These are phyloP conservation scores for Skeletonema tropicum DNA, from an alignment of 108 stramenopile genomes.

Conservation along the genomic window DNA sequence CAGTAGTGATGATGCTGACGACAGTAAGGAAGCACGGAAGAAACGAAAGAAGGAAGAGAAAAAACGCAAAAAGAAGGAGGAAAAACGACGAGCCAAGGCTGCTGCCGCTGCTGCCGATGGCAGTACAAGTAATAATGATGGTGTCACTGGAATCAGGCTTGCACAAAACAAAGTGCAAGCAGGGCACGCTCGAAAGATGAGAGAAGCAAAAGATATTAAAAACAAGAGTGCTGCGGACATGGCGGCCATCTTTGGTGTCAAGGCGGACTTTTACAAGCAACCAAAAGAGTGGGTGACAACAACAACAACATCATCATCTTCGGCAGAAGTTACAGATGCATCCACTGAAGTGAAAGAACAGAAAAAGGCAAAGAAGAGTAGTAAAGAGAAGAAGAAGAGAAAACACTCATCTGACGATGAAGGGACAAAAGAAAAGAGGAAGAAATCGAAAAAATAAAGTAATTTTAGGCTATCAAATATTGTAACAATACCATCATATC, in stretches of 20 bases:
- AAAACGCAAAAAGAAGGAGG: slow-evolving; percentile 48
- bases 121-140: neutral
- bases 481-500: neutral
- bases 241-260: slow-evolving; percentile 85
- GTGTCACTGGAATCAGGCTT: slow-evolving; percentile 28
- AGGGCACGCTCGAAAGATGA: slow-evolving; percentile 79
- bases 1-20: slow-evolving; percentile 18
- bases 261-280: slow-evolving; percentile 48
- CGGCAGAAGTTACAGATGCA: neutral
- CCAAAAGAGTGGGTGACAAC: neutral
- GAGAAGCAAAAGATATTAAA: slow-evolving; percentile 80
- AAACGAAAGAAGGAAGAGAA: slow-evolving; percentile 49
- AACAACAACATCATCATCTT: neutral
- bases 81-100: slow-evolving; percentile 28
- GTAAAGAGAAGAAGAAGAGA: slow-evolving; percentile 1
- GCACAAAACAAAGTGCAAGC: slow-evolving; percentile 82
- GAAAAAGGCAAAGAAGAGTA: neutral
- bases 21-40: slow-evolving; percentile 18
- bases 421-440: slow-evolving; percentile 3
- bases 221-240: slow-evolving; percentile 70
- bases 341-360: neutral
- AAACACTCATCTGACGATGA: neutral
- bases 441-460: slow-evolving; percentile 4
- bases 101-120: slow-evolving; percentile 7
- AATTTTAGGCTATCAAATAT: neutral